Base-by-base conservation (phyloP, 1,284 basidiomycete species). In the Mycosarcoma mackinlayi region DNA sequence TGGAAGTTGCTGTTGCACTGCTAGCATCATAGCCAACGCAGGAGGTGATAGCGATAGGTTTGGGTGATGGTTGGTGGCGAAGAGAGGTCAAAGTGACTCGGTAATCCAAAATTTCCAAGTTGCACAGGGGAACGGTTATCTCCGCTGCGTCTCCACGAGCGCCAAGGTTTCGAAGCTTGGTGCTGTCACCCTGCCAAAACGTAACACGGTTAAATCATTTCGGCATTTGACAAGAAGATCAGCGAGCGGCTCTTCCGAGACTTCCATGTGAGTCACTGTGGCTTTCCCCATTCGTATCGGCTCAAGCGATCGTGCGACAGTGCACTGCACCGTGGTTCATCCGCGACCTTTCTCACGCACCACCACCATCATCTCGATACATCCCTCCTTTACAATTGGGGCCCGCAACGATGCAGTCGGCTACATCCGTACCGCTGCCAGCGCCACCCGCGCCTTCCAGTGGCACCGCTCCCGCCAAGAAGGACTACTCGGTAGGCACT, bases 401-500 rank as follows among this genome's bases (percentile, higher is more conserved):
- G 16, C 31, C 24, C 40, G 6, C 16, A 25, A 54, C 40, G 3
- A 67, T 61, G 64, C 57, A 56, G 57, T 14, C 47, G 37, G 55
- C 55, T 18, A 54, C 51, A 9, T 23, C 53, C 13, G 48, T 55
- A 19, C 64, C 64, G 28, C 38, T 57, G 28, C 63, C 63, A 4
- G 24, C 50, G 21, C 40, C 55, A 10, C 55, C 63, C 16, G 21
- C 30, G 39, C 54, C 64, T 1, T 31, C 54, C 18, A 42, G 33
- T 24, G 51, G 48, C 25, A 53, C 51, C n/a, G 44, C 49, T 1
- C 27, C 55, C 8, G 40, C 48, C 39, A 67, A 73, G 19, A 67
- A 53, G 56, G 69, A 73, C 46, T 61, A 54, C 41, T 60, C 60
- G 8, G 69, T 73, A 24, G 69, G 69, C 23, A 73, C 69, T 18